Conservation (phyloP, 805 yeast species). For the Priceomyces carsonii region DNA sequence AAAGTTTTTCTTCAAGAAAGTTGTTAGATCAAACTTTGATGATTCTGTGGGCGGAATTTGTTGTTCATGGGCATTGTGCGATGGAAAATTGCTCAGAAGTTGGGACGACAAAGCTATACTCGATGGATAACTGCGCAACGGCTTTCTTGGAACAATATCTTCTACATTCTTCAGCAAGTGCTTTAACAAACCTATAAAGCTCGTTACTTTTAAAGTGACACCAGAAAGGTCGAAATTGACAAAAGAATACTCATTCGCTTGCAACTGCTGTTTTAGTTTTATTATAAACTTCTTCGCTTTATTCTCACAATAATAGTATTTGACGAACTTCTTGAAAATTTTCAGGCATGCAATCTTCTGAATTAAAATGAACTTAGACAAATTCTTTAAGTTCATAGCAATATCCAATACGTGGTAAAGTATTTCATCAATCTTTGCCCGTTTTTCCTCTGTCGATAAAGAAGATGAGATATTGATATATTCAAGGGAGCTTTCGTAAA, state of each 20-base stretch:
- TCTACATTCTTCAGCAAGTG: conserved; percentile 10
- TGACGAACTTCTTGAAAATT: conserved; percentile 66
- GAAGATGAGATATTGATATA: conserved; percentile 3
- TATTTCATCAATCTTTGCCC: conserved; percentile 24
- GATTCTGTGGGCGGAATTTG: conserved; percentile 13
- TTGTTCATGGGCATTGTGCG: conserved; percentile 5
- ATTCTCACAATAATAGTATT: conserved; percentile 37
- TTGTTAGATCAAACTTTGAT: conserved; percentile 31
- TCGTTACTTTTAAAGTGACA: conserved; percentile 59
- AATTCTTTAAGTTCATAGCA: conserved; percentile 54
- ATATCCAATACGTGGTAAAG: conserved; percentile 40
- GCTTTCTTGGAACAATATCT: background rate
- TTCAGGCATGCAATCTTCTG: conserved; percentile 76
- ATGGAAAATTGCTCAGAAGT: background rate
- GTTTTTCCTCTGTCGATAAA: conserved; percentile 2
- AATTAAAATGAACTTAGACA: conserved; percentile 68
- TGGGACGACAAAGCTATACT: conserved; percentile 2
- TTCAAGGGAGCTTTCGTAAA: conserved; percentile 14
- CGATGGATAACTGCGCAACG: background rate
- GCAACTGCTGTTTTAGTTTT: conserved; percentile 32
- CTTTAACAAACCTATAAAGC: conserved; percentile 18
- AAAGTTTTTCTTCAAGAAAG: conserved; percentile 39
- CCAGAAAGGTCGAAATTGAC: conserved; percentile 59
- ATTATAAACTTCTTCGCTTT: conserved; percentile 23
- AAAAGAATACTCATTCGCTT: conserved; percentile 55